A percentile compares a stretch with the other conserved stretches of the same genome.
These are phyloP conservation scores for Pichia scutulata DNA, from an alignment of 805 yeast species.

Conservation along the genomic window DNA sequence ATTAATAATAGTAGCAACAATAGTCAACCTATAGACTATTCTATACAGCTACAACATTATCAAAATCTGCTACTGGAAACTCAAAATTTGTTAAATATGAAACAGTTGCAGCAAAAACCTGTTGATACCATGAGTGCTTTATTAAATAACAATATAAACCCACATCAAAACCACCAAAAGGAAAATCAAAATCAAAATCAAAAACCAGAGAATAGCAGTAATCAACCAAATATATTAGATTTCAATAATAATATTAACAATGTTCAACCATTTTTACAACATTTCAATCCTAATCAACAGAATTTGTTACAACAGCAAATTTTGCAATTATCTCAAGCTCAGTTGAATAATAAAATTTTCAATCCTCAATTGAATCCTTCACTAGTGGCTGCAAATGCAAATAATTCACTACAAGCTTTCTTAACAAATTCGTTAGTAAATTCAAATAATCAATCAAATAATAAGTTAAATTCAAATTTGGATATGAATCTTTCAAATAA, in stretches of 20 bases:
- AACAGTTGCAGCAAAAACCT: constrained; percentile 10
- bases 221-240: neutral
- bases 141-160: neutral
- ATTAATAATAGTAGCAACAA: neutral
- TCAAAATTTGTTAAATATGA: constrained; percentile 17
- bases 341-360: constrained; percentile 1
- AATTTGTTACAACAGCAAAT: constrained; percentile 7
- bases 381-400: constrained; percentile 1
- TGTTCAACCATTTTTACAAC: constrained; percentile 1
- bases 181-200: neutral
- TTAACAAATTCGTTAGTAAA: neutral
- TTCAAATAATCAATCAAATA: neutral
- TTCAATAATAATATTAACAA: constrained; percentile 1
- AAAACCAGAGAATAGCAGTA: too few species aligned
- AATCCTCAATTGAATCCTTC: constrained; percentile 1
- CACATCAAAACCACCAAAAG: neutral
- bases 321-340: constrained; percentile 8
- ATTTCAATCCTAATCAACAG: constrained; percentile 2
- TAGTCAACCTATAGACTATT: constrained; percentile 25
- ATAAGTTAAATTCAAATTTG: neutral
- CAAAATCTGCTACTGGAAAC: constrained; percentile 27
- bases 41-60: constrained; percentile 28
- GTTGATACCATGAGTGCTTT: neutral
- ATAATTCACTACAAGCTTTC: neutral
- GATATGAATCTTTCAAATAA: neutral